These are phyloP conservation scores for Chlamydomonas applanata DNA, from an alignment of 139 green algal species.

Conservation along the genomic window DNA sequence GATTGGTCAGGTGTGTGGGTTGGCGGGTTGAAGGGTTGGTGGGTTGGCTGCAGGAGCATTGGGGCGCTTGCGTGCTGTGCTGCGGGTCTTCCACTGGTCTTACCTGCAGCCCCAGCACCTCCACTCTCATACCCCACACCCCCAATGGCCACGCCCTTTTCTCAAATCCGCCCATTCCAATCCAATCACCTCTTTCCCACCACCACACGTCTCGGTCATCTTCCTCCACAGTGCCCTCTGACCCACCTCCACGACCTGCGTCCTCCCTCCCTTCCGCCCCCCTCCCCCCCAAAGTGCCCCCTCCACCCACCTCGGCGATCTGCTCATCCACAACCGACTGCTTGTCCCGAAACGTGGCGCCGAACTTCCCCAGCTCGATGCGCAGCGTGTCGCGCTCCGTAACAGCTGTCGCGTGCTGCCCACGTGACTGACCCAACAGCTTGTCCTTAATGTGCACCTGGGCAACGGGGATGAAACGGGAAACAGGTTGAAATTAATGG, in stretches of 20 bases:
- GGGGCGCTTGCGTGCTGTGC: not conserved
- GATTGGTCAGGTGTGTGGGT: not conserved
- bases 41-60: not conserved
- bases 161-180: too few relatives aligned
- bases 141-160: too few relatives aligned
- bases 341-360: conserved; percentile 55
- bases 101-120: too few relatives aligned
- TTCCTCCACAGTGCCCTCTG: too few relatives aligned
- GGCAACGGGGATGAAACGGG: not conserved
- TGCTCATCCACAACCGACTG: conserved; percentile 71
- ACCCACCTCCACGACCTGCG: too few relatives aligned
- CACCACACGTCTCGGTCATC: too few relatives aligned
- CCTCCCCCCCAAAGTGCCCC: not conserved
- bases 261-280: not conserved
- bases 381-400: conserved; percentile 60
- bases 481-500: not conserved
- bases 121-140: too few relatives aligned
- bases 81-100: not conserved
- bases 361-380: conserved; percentile 59
- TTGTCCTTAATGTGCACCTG: conserved; percentile 60
- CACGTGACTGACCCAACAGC: conserved; percentile 54
- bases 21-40: not conserved
- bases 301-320: conserved; percentile 27
- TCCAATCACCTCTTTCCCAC: too few relatives aligned
- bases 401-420: conserved; percentile 38